Percentiles rank a stretch among this genome's conserved stretches.
Evolutionary conservation across 305 asterid species (phyloP).

Genomic region (Solanum chacoense): DNA sequence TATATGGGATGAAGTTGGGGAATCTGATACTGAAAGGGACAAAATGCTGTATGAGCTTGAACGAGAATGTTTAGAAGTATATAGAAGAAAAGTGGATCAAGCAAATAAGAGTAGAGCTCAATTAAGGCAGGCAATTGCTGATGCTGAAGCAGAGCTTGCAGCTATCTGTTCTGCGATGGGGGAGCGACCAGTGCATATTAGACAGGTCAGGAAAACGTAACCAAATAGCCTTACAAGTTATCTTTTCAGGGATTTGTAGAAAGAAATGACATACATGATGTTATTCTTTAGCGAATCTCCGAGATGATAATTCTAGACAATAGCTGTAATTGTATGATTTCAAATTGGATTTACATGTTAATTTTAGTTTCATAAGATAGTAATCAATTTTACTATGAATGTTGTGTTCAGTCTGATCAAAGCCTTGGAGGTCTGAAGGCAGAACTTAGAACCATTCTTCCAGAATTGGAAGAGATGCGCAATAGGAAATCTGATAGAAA

Average conservation of each 20-base stretch:
- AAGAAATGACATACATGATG: neutral
- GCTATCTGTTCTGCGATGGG: slow-evolving; percentile 91
- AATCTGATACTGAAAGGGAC: slow-evolving; percentile 75
- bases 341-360: neutral
- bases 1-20: slow-evolving; percentile 99
- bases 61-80: slow-evolving; percentile 85
- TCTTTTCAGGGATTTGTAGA: neutral
- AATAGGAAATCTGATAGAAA: slow-evolving; percentile 72
- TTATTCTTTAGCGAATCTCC: neutral
- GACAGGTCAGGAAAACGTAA: slow-evolving; percentile 51
- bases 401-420: slow-evolving; percentile 59
- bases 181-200: slow-evolving; percentile 84
- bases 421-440: slow-evolving; percentile 70
- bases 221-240: neutral
- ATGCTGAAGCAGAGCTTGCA: slow-evolving; percentile 94
- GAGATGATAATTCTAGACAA: neutral
- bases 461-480: slow-evolving; percentile 87
- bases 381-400: neutral
- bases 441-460: slow-evolving; percentile 69
- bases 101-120: slow-evolving; percentile 89
- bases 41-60: slow-evolving; percentile 81
- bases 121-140: slow-evolving; percentile 96
- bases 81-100: slow-evolving; percentile 82
- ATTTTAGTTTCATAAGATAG: neutral
- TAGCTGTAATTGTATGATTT: neutral